Conservation (phyloP, 352 stramenopile species). For the Blastocystis hominis region DNA sequence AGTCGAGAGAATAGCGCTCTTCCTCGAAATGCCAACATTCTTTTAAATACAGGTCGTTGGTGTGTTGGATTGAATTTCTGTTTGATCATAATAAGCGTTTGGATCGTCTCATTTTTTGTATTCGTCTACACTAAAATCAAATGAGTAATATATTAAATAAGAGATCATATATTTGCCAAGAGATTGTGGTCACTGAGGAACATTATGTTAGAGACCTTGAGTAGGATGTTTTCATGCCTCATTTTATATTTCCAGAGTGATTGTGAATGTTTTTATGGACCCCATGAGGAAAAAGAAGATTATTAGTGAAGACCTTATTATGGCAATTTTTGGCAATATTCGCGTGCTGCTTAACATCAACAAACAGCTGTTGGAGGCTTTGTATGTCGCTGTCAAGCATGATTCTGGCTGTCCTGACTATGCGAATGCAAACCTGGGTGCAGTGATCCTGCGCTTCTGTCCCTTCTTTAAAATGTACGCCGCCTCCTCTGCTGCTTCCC, state of each 20-base stretch:
- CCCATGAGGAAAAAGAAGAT: constrained; percentile 50
- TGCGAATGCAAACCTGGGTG: constrained; percentile 29
- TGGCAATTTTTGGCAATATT: constrained; percentile 51
- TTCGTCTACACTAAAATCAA: neutral
- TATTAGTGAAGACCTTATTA: constrained; percentile 33
- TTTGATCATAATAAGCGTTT: neutral
- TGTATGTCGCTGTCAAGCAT: constrained; percentile 9
- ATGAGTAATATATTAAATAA: constrained; percentile 31
- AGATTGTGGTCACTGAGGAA: constrained; percentile 47
- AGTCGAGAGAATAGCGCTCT: neutral
- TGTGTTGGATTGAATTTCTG: too few species aligned
- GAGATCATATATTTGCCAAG: constrained; percentile 16
- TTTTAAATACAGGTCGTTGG: neutral
- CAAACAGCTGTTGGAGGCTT: constrained; percentile 31
- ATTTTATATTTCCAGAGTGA: neutral
- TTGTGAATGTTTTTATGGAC: constrained; percentile 53
- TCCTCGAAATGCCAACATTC: neutral
- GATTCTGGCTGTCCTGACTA: constrained; percentile 33
- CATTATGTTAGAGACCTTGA: constrained; percentile 41
- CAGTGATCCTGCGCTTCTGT: constrained; percentile 32
- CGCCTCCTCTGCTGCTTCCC: too few species aligned
- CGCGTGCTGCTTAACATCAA: constrained; percentile 44
- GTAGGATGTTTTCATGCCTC: neutral
- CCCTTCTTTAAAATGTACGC: constrained; percentile 52
- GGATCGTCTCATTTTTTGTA: neutral